phyloP scores from a whole-genome alignment of 2,329 filamentous ascomycete species.

The Colletotrichum sansevieriae region DNA sequence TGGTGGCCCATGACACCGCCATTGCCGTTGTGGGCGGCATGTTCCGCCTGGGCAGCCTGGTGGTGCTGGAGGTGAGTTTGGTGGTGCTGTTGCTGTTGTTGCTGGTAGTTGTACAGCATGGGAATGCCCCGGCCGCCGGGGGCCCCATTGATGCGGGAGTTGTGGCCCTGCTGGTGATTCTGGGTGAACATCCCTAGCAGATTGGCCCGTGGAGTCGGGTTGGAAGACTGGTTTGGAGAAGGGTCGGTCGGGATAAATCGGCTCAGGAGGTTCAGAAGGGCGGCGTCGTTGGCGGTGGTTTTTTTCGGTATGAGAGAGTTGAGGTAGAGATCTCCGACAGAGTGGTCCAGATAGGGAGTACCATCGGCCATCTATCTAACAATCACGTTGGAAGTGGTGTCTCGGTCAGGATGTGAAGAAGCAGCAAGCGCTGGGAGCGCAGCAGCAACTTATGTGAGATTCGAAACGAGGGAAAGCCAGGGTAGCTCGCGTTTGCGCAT shows the following conservation, averaged over 20 bases:
- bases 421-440: constrained; percentile 33
- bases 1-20: constrained; percentile 69
- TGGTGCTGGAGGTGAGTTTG: constrained; percentile 76
- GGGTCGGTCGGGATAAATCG: constrained; percentile 49
- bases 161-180: constrained; percentile 78
- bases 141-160: constrained; percentile 81
- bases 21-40: constrained; percentile 66
- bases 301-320: constrained; percentile 51
- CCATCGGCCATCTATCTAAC: constrained; percentile 76
- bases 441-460: constrained; percentile 49
- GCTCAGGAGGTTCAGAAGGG: constrained; percentile 51
- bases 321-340: constrained; percentile 70
- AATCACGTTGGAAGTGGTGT: constrained; percentile 45
- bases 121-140: constrained; percentile 70
- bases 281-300: constrained; percentile 60
- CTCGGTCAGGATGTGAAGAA: constrained; percentile 38
- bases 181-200: constrained; percentile 78
- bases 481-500: constrained; percentile 56
- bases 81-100: constrained; percentile 71
- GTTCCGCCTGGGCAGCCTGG: constrained; percentile 70
- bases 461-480: constrained; percentile 49
- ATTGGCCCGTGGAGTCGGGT: constrained; percentile 45
- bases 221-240: constrained; percentile 43
- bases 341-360: constrained; percentile 73
- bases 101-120: constrained; percentile 79